Evolutionary conservation across 2,329 filamentous ascomycete species (phyloP), one percentile per base, ranked within the genome.

Genomic region (Dactylonectria macrodidyma): DNA sequence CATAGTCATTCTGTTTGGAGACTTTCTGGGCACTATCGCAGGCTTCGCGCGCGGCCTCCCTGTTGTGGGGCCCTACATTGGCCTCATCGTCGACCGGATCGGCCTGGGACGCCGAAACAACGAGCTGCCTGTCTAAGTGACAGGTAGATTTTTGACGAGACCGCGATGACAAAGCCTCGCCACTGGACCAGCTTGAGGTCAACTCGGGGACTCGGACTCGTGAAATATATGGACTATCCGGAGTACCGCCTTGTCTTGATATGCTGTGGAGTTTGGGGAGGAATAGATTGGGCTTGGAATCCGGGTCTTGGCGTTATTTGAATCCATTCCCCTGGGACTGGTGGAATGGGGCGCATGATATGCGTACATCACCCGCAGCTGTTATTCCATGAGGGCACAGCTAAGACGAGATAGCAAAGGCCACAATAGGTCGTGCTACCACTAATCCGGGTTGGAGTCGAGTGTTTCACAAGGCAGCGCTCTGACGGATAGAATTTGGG

Each of bases 1-100:
- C 34, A 95, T 99, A 73, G 88, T 97, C 73, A 89, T 98, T 59
- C 85, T 99, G 41, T 99, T 99, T 83, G 96, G 96, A 41, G 96
- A 99, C 82, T 98, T 98, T 83, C 88, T 98, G 66, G 93, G 95
- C 56, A 98, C 95, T 22, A 95, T 98, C 72, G 93, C 93, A 0
- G 90, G 93, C 16, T 97, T 98, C 78, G 93, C 94, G 46, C 91
- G 93, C 64, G 94, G 93, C 68, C 83, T 97, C 11, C 95, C 96
- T 0, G 87, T 98, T 8, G 85, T 98, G 6, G 95, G 95, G 3
- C 94, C 95, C 5, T 97, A 95, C 76, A 92, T 98, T 77, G 93
- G 93, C 66, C 84, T 89, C 72, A 87, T 86, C 3, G 86, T 97
- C 69, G 93, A 97, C 78, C 89, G 90, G 73, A 78, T 90, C 71